Conservation (phyloP, 345 rosid genomes). For the Noccaea bulbosa region DNA sequence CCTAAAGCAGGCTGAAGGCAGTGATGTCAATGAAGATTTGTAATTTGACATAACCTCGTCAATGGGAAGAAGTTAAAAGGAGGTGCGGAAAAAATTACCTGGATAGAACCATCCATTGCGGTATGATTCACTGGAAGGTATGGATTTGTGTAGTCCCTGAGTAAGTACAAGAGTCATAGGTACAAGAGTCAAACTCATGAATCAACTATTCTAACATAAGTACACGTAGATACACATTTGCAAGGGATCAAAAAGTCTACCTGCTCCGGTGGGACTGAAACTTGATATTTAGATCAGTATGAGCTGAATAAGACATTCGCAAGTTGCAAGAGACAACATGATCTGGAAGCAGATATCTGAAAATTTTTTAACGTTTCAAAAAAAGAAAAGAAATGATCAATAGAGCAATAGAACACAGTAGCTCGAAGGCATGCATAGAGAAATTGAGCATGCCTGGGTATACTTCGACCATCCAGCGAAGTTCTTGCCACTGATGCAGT, state of each 20-base stretch:
- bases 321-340: constrained; percentile 74
- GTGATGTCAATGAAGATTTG: constrained; percentile 30
- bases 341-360: constrained; percentile 88
- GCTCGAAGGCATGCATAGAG: constrained; percentile 23
- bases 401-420: background rate
- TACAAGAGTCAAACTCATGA: constrained; percentile 30
- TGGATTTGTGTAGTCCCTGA: constrained; percentile 96
- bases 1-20: constrained; percentile 67
- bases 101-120: constrained; percentile 81
- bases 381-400: constrained; percentile 15
- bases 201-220: constrained; percentile 16
- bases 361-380: constrained; percentile 17
- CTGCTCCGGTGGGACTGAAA: constrained; percentile 99
- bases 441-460: constrained; percentile 62
- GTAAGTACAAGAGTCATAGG: constrained; percentile 28
- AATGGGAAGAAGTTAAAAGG: constrained; percentile 4
- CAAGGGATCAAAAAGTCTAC: constrained; percentile 45
- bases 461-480: constrained; percentile 96
- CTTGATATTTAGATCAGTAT: constrained; percentile 94
- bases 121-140: constrained; percentile 97
- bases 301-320: constrained; percentile 95
- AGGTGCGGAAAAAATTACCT: constrained; percentile 48
- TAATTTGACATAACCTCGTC: background rate
- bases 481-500: constrained; percentile 83
- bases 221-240: constrained; percentile 7